phyloP scores from a whole-genome alignment of 2,329 filamentous ascomycete species.

The Volutella citrinella region DNA sequence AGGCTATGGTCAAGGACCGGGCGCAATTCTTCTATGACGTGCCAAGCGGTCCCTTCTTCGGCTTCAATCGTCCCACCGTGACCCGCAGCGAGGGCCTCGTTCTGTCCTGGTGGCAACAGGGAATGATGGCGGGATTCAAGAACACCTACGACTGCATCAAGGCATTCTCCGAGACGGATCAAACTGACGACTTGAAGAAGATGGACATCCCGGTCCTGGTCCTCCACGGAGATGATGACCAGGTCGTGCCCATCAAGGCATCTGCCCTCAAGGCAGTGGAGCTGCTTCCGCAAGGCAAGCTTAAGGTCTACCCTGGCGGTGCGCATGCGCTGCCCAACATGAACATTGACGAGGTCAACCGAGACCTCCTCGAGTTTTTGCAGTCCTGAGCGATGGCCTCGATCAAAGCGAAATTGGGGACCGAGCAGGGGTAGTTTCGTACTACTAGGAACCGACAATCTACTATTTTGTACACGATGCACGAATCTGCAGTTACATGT shows the following conservation, averaged over 20 bases:
- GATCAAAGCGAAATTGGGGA: too few species aligned
- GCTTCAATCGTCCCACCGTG: constrained; percentile 38
- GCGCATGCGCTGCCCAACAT: constrained; percentile 37
- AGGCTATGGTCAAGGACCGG: constrained; percentile 28
- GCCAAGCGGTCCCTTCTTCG: constrained; percentile 64
- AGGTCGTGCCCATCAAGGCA: constrained; percentile 35
- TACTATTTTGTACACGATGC: too few species aligned
- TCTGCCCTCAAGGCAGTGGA: constrained; percentile 29
- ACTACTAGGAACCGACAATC: too few species aligned
- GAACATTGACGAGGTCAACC: constrained; percentile 32
- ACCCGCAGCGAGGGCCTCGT: constrained; percentile 31
- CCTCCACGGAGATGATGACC: constrained; percentile 40
- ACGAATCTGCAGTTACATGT: too few species aligned
- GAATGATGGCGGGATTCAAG: constrained; percentile 37
- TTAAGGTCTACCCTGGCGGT: constrained; percentile 38
- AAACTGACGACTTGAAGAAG: constrained; percentile 36
- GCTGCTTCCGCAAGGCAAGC: constrained; percentile 32
- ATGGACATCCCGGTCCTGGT: constrained; percentile 37
- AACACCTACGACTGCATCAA: constrained; percentile 37
- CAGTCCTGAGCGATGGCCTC: constrained; percentile 4
- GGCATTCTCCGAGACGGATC: constrained; percentile 39
- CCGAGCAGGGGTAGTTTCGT: too few species aligned
- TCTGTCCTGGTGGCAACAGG: constrained; percentile 37
- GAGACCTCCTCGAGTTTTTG: constrained; percentile 33
- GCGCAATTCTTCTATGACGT: constrained; percentile 62